Percentiles rank a stretch among this genome's conserved stretches.
Evolutionary conservation across 139 green algal species (phyloP).

Genomic region (Monoraphidium neglectum): DNA sequence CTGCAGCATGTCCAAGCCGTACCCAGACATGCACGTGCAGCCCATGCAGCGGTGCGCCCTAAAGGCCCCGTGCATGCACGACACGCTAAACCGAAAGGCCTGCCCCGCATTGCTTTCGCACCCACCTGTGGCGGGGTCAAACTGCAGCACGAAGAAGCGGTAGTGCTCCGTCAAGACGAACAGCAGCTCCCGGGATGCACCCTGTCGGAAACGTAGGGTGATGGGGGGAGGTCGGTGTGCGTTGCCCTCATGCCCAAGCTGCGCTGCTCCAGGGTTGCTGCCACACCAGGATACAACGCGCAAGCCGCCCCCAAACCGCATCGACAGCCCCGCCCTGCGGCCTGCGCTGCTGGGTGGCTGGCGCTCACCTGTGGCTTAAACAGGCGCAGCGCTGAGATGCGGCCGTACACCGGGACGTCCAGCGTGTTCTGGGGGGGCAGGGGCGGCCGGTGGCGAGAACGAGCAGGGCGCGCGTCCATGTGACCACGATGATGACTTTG

Average conservation of each 20-base stretch:
- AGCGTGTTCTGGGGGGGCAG: slow-evolving; percentile 43
- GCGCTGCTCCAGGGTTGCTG: background rate
- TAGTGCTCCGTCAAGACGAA: slow-evolving; percentile 94
- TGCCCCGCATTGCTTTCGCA: too few relatives aligned
- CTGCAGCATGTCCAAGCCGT: too few relatives aligned
- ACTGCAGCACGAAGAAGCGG: slow-evolving; percentile 92
- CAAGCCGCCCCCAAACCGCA: background rate
- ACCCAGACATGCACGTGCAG: too few relatives aligned
- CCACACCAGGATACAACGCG: background rate
- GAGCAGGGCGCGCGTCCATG: background rate
- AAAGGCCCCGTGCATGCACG: too few relatives aligned
- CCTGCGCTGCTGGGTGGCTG: background rate
- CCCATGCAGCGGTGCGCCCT: too few relatives aligned
- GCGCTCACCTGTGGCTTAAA: slow-evolving; percentile 71
- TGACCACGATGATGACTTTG: too few relatives aligned
- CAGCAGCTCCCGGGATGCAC: slow-evolving; percentile 71
- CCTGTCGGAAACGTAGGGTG: background rate
- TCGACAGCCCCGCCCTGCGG: too few relatives aligned
- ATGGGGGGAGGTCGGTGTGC: background rate
- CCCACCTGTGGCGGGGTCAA: slow-evolving; percentile 57
- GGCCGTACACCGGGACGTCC: slow-evolving; percentile 93
- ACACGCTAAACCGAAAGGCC: too few relatives aligned
- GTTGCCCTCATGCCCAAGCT: background rate
- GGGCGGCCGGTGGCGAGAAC: background rate
- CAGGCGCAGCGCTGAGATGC: slow-evolving; percentile 84